Evolutionary conservation across 2,329 filamentous ascomycete species (phyloP).

Genomic region (Alternaria triticimaculans): DNA sequence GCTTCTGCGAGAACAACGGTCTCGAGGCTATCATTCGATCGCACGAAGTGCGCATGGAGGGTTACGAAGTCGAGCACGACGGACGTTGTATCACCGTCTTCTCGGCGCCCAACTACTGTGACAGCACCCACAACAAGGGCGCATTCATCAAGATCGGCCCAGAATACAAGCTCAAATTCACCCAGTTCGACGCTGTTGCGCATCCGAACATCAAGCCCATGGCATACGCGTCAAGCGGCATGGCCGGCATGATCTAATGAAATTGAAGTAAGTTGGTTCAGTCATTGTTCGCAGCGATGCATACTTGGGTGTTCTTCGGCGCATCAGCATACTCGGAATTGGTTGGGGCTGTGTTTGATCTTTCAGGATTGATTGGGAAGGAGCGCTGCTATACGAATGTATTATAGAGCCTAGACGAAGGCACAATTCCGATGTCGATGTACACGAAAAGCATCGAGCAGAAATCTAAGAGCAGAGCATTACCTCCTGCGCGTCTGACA

Average conservation of each 20-base stretch:
- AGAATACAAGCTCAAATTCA: slow-evolving; percentile 88
- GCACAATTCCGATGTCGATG: background rate
- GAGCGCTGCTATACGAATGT: slow-evolving; percentile 15
- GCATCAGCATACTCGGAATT: slow-evolving; percentile 37
- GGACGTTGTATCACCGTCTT: slow-evolving; percentile 98
- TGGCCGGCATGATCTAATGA: slow-evolving; percentile 74
- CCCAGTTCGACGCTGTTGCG: slow-evolving; percentile 95
- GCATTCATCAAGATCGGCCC: slow-evolving; percentile 97
- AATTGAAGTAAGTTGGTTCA: slow-evolving; percentile 14
- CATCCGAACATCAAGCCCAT: slow-evolving; percentile 96
- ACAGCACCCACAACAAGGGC: slow-evolving; percentile 96
- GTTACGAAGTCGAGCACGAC: slow-evolving; percentile 98
- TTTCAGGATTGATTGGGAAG: slow-evolving; percentile 18
- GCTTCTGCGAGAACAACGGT: slow-evolving; percentile 95
- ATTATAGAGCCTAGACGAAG: slow-evolving; percentile 9
- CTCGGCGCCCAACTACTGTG: slow-evolving; percentile 96
- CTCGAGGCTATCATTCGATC: slow-evolving; percentile 94
- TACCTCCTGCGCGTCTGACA: background rate
- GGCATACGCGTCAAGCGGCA: slow-evolving; percentile 83
- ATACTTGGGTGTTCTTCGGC: slow-evolving; percentile 48
- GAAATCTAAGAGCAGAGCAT: background rate
- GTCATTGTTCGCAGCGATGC: slow-evolving; percentile 38
- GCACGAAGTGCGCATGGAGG: slow-evolving; percentile 98
- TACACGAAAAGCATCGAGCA: background rate
- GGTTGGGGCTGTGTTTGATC: slow-evolving; percentile 24